Evolutionary conservation across 129 eudicot genomes (phyloP).

Genomic region (Chrysanthemum makinoi): DNA sequence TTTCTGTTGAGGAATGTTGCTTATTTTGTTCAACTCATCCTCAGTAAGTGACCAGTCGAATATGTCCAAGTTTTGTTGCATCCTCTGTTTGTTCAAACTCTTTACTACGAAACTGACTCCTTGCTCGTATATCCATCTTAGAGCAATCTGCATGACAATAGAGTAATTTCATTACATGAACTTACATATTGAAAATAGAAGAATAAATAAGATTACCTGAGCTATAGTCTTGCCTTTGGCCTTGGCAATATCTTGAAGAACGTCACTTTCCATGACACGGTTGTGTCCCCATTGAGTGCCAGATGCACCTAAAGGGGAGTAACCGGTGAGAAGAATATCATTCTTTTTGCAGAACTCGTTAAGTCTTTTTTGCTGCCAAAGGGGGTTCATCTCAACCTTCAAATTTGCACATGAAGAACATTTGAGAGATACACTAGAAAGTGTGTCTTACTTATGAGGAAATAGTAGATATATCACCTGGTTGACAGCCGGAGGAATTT

Average conservation of each 20-base stretch:
- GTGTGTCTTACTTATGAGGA: neutral
- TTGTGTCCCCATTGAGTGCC: constrained; percentile 48
- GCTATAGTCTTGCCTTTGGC: constrained; percentile 47
- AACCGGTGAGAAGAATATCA: constrained; percentile 43
- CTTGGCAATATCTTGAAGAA: constrained; percentile 40
- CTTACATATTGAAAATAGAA: neutral
- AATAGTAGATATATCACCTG: constrained; percentile 9
- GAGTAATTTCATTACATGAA: neutral
- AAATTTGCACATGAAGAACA: neutral
- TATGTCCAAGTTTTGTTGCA: constrained; percentile 45
- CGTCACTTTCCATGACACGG: constrained; percentile 32
- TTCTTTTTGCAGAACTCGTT: constrained; percentile 40
- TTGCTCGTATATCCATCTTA: constrained; percentile 59
- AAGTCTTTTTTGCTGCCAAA: constrained; percentile 49
- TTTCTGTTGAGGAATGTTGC: constrained; percentile 40
- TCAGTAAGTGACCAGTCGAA: constrained; percentile 40
- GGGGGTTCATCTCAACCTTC: constrained; percentile 60
- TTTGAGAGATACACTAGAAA: neutral
- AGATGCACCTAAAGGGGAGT: constrained; percentile 52
- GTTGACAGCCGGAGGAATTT: constrained; percentile 24
- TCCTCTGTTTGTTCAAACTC: constrained; percentile 50
- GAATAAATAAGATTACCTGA: constrained; percentile 29
- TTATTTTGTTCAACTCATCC: constrained; percentile 39
- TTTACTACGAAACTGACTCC: constrained; percentile 46
- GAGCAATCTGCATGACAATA: constrained; percentile 28